Base-by-base conservation (phyloP, 2,329 filamentous ascomycete species). In the Ascochyta lentis region DNA sequence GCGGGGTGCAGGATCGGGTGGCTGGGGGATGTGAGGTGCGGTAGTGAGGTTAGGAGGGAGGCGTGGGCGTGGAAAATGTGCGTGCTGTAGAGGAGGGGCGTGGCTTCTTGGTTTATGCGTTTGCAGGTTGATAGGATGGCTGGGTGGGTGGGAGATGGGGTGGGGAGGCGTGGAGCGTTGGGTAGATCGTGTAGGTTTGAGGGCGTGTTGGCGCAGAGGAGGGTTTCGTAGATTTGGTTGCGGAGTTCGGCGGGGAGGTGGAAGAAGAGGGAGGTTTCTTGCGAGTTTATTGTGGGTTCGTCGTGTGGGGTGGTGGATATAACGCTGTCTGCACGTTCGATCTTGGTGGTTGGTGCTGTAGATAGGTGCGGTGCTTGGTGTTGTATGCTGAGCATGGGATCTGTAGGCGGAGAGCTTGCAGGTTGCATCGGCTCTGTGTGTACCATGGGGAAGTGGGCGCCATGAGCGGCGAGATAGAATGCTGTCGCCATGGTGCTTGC, bases 201-300 rank as follows among this genome's bases (percentile, higher is more conserved):
- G 4, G 54, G 45, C 6, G 67, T 60, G 24, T 60, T 49, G 15
- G 69, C 55, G 41, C 63, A 69, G 15, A 81, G 70, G 26, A 80
- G 70, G 27, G 69, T 64, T 27, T 64, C 59, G 68, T 80, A 84
- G 29, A 89, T 83, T 66, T 88, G 80, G 50, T 87, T 83, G 34
- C 82, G 81, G 3, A 89, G 79, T 64, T 89, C 87, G 2, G 80
- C 78, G 23, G 89, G 82, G 1, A 90, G 78, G 15, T 61, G 68
- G 71, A 80, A 78, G 51, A 80, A 61, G 5, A 58, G 37, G 0
- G 64, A 68, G 15, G 48, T 29, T 9, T 55, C 9, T 49, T 72
- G 69, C 1, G 47, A 8, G 29, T 49, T 42, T 6, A 50, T 55
- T 19, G 44, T 33, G 39, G 27, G 13, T 40, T 51, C 35, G 37